Percentiles rank a stretch among this genome's conserved stretches.
phyloP scores from a whole-genome alignment of 495 filamentous ascomycete species.

The Neurospora sp. region DNA sequence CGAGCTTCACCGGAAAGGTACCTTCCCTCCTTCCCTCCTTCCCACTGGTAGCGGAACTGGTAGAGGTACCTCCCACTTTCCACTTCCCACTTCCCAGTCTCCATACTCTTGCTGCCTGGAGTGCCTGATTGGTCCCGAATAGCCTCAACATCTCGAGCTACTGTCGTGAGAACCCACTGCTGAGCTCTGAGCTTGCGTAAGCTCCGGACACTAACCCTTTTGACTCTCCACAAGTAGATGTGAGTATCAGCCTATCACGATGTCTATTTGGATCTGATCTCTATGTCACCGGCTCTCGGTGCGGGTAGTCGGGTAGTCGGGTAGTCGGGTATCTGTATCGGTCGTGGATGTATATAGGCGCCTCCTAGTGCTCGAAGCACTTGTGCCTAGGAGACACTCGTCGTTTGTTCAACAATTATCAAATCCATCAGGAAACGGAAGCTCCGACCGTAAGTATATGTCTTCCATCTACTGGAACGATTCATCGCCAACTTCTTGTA shows the following conservation, averaged over 20 bases:
- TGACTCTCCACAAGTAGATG: background rate
- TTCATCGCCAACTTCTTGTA: too few species aligned
- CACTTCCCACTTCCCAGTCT: background rate
- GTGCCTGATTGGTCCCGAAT: background rate
- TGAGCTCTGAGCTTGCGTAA: background rate
- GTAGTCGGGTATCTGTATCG: background rate
- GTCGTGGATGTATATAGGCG: background rate
- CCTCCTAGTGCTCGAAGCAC: background rate
- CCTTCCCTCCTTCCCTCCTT: background rate
- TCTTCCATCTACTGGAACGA: too few species aligned
- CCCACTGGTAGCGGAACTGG: too few species aligned
- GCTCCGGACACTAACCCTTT: too few species aligned
- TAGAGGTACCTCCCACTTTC: background rate
- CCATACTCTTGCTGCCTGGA: background rate
- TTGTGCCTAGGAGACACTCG: background rate
- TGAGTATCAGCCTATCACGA: background rate
- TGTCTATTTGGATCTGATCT: background rate
- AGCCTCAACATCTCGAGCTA: background rate
- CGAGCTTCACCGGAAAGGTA: too few species aligned
- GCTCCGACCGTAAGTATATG: too few species aligned
- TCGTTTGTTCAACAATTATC: too few species aligned
- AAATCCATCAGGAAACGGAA: too few species aligned
- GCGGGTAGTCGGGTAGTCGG: background rate
- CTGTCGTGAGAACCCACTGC: background rate
- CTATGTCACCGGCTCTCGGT: background rate